Percentiles rank a stretch among this genome's conserved stretches.
Conservation (phyloP, 2,329 filamentous ascomycete genomes). For the Arthrocladium fulminans region DNA sequence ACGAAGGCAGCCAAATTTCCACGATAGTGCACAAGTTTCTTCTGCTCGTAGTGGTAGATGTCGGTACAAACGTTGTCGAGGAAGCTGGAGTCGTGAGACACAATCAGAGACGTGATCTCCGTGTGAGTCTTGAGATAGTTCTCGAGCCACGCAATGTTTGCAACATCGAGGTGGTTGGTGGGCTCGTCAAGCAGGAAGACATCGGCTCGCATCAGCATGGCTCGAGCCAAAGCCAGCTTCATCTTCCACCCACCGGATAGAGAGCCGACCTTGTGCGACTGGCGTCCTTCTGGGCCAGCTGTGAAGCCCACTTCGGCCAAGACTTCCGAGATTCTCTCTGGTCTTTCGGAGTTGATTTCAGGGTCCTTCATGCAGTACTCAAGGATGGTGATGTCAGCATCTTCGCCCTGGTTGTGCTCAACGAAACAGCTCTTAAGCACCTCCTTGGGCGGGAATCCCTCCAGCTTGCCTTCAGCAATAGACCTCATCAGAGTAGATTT, state of each 20-base stretch:
- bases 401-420: constrained; percentile 97
- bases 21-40: constrained; percentile 64
- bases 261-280: constrained; percentile 83
- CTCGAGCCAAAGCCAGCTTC: constrained; percentile 92
- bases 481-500: constrained; percentile 99
- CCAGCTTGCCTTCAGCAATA: constrained; percentile 90
- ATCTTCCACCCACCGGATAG: constrained; percentile 99
- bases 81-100: constrained; percentile 97
- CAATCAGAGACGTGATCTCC: constrained; percentile 93
- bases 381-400: constrained; percentile 90
- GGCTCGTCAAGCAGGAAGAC: constrained; percentile 95
- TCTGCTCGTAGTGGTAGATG: constrained; percentile 97
- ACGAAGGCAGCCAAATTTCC: constrained; percentile 60
- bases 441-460: constrained; percentile 90
- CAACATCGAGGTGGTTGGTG: constrained; percentile 95
- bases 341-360: constrained; percentile 67
- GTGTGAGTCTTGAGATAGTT: constrained; percentile 92
- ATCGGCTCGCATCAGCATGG: constrained; percentile 95
- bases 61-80: constrained; percentile 95
- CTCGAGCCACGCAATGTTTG: constrained; percentile 92
- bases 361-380: constrained; percentile 89
- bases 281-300: constrained; percentile 75
- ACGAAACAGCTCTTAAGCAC: constrained; percentile 94
- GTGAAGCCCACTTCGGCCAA: constrained; percentile 91
- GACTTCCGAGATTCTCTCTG: constrained; percentile 72